A percentile compares a stretch with the other conserved stretches of the same genome.
phyloP scores from a whole-genome alignment of 2,329 filamentous ascomycete genomes.

The Amauroascus niger region DNA sequence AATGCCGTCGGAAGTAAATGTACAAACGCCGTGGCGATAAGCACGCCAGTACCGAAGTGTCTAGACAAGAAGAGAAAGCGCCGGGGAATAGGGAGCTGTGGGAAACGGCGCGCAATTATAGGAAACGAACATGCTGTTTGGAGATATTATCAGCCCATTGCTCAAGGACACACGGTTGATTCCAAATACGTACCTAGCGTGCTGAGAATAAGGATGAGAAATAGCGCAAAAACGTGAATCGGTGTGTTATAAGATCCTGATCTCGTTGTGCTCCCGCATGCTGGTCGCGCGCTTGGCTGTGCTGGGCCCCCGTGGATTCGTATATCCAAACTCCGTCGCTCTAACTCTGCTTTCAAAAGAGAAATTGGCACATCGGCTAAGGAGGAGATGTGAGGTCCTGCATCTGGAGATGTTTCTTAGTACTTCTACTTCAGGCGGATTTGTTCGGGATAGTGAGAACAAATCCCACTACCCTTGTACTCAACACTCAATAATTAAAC shows the following conservation, averaged over 20 bases:
- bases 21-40: constrained; percentile 50
- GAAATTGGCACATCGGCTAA: constrained; percentile 28
- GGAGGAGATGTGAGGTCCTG: constrained; percentile 11
- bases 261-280: constrained; percentile 29
- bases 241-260: constrained; percentile 51
- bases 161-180: neutral
- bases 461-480: too few species aligned
- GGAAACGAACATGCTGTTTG: constrained; percentile 50
- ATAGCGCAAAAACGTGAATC: constrained; percentile 57
- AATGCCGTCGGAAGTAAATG: constrained; percentile 56
- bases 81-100: constrained; percentile 50
- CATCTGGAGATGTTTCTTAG: neutral
- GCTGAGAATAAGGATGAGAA: constrained; percentile 52
- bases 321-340: constrained; percentile 9
- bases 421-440: neutral
- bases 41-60: constrained; percentile 50
- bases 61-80: constrained; percentile 51
- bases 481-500: too few species aligned
- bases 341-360: constrained; percentile 28
- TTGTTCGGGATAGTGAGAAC: neutral
- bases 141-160: neutral
- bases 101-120: constrained; percentile 50
- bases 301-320: constrained; percentile 1
- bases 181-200: constrained; percentile 29
- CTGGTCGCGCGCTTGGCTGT: constrained; percentile 18